Percentiles rank a stretch among this genome's conserved stretches.
Evolutionary conservation across 192 early-diverging fungal species (phyloP).

Genomic region (Backusella australiensis): DNA sequence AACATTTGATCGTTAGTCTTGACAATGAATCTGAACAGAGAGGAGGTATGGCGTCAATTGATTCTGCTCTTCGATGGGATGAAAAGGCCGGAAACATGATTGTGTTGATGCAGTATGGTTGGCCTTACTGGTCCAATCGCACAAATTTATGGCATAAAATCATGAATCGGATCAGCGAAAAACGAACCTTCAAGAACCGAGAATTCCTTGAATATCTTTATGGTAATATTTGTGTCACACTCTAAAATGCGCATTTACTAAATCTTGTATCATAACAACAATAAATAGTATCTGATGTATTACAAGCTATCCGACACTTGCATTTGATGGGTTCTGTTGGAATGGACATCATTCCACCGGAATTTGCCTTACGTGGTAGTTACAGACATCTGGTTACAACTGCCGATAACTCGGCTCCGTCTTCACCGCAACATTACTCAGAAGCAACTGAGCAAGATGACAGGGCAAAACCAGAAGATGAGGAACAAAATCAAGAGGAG

Average conservation of each 20-base stretch:
- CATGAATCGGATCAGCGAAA: constrained; percentile 32
- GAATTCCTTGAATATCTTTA: constrained; percentile 35
- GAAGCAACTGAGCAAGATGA: not conserved
- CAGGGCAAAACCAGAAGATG: not conserved
- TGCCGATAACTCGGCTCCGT: not conserved
- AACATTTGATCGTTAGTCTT: constrained; percentile 33
- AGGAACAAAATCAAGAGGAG: not conserved
- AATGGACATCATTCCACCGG: constrained; percentile 37
- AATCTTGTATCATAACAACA: not conserved
- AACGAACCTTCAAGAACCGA: constrained; percentile 31
- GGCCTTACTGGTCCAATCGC: constrained; percentile 31
- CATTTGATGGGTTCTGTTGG: constrained; percentile 23
- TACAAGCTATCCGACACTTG: constrained; percentile 24
- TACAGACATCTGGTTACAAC: constrained; percentile 14
- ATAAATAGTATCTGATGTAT: constrained; percentile 25
- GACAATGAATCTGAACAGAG: constrained; percentile 28
- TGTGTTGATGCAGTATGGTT: constrained; percentile 38
- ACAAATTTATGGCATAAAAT: constrained; percentile 32
- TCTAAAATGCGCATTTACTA: not conserved
- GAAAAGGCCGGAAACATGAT: constrained; percentile 33
- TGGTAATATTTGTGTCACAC: not conserved
- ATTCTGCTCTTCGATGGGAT: constrained; percentile 36
- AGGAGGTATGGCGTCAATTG: constrained; percentile 32
- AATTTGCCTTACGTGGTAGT: constrained; percentile 26
- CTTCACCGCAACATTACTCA: not conserved